These are phyloP conservation scores for Gnetum montanum DNA, from an alignment of 75 land plant genomes.

Conservation along the genomic window DNA sequence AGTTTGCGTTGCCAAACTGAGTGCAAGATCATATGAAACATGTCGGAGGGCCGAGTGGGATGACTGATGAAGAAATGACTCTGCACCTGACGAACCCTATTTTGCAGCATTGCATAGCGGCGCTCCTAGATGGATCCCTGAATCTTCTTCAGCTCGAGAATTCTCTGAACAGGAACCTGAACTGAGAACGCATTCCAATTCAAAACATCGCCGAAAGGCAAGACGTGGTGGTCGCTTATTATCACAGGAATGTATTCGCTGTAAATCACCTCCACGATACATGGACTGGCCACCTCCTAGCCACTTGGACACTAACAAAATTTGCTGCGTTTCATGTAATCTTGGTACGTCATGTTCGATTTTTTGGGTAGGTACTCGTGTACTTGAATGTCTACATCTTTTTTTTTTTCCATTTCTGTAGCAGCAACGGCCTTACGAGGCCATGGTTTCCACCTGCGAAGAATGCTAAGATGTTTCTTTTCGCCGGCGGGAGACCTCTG, in stretches of 20 bases:
- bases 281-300: slow-evolving; percentile 46
- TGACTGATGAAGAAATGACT: slow-evolving; percentile 39
- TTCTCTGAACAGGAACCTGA: slow-evolving; percentile 22
- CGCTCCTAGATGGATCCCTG: slow-evolving; percentile 23
- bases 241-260: slow-evolving; percentile 39
- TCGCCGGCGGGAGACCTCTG: slow-evolving; percentile 45
- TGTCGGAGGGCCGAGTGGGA: slow-evolving; percentile 40
- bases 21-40: slow-evolving; percentile 63
- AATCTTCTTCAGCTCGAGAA: slow-evolving; percentile 31
- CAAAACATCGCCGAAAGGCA: slow-evolving; percentile 40
- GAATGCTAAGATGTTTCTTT: slow-evolving; percentile 50
- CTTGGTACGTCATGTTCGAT: slow-evolving; percentile 11
- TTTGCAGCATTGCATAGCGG: slow-evolving; percentile 27
- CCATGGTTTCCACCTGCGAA: slow-evolving; percentile 57
- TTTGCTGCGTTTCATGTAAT: slow-evolving; percentile 38
- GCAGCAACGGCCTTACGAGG: slow-evolving; percentile 29
- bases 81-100: slow-evolving; percentile 25
- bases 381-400: slow-evolving; percentile 25
- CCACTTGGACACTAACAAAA: slow-evolving; percentile 47
- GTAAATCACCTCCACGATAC: slow-evolving; percentile 46
- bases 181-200: slow-evolving; percentile 34
- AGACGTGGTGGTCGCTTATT: slow-evolving; percentile 26
- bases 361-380: slow-evolving; percentile 17
- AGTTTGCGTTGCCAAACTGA: slow-evolving; percentile 52
- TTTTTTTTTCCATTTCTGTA: slow-evolving; percentile 30